Conservation (phyloP, 148 eudicot species). For the Rhododendron ferrugineum region DNA sequence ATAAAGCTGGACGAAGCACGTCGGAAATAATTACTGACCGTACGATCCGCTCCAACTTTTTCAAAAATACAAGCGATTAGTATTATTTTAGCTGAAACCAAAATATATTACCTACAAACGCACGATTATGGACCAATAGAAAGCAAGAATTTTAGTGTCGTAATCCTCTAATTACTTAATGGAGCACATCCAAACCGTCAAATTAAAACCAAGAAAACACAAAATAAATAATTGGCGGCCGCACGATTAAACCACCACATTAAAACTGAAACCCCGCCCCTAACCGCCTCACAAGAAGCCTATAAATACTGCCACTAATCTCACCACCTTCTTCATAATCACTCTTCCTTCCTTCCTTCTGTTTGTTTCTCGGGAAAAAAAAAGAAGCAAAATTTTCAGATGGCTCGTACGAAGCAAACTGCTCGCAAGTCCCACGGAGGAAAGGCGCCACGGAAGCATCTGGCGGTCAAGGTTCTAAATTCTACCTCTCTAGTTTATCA, state of each 20-base stretch:
- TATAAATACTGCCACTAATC: background rate
- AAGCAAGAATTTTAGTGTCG: background rate
- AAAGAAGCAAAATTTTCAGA: background rate
- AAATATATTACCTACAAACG: no score
- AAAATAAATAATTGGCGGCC: background rate
- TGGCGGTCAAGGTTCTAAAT: background rate
- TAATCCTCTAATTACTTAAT: background rate
- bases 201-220: background rate
- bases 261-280: background rate
- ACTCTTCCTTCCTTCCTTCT: background rate
- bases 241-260: background rate
- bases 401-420: conserved; percentile 12
- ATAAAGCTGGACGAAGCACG: background rate
- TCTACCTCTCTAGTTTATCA: background rate
- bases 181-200: background rate
- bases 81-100: no score
- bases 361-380: no score
- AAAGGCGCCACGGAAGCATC: conserved; percentile 2
- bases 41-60: background rate
- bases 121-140: background rate
- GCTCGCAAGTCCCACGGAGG: conserved; percentile 5
- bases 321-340: background rate
- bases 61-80: no score
- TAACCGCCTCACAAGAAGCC: background rate
- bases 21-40: background rate